Evolutionary conservation across 768 basidiomycete genomes (phyloP).

Genomic region (Auriscalpium vulgare): DNA sequence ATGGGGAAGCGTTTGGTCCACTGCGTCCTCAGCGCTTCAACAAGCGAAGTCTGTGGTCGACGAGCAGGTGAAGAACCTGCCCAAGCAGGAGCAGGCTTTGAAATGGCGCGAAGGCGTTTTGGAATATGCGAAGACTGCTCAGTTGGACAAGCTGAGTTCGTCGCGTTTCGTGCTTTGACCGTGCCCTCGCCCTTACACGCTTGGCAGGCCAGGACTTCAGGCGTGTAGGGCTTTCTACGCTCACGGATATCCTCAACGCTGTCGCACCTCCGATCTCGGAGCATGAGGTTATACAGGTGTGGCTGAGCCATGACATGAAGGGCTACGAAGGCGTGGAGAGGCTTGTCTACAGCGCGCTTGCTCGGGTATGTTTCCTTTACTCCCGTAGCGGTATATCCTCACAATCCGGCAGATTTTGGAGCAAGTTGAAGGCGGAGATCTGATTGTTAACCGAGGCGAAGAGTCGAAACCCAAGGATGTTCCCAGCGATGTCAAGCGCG

Average conservation of each 20-base stretch:
- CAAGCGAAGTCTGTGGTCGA: slow-evolving; percentile 86
- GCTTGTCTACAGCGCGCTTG: slow-evolving; percentile 82
- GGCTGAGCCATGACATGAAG: slow-evolving; percentile 93
- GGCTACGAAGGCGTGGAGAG: slow-evolving; percentile 95
- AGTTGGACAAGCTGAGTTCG: slow-evolving; percentile 84
- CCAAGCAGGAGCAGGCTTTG: slow-evolving; percentile 78
- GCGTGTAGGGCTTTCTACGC: slow-evolving; percentile 77
- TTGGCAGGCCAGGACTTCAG: slow-evolving; percentile 80
- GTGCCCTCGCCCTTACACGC: slow-evolving; percentile 6
- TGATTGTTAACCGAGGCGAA: slow-evolving; percentile 78
- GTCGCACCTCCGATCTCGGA: slow-evolving; percentile 98
- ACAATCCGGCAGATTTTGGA: slow-evolving; percentile 62
- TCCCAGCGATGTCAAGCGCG: slow-evolving; percentile 39
- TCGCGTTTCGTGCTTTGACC: slow-evolving; percentile 8
- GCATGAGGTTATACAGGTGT: slow-evolving; percentile 95
- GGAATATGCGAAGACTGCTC: slow-evolving; percentile 78
- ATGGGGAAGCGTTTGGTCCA: slow-evolving; percentile 87
- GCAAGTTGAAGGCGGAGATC: slow-evolving; percentile 88
- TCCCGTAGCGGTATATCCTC: not conserved
- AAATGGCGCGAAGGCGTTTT: slow-evolving; percentile 84
- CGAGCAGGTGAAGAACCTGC: slow-evolving; percentile 84
- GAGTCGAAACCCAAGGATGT: slow-evolving; percentile 63
- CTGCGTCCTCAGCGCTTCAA: slow-evolving; percentile 78
- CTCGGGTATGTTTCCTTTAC: slow-evolving; percentile 46
- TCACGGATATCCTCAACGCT: slow-evolving; percentile 88